Conservation (phyloP, 495 filamentous ascomycete species). For the Umbilicaria muhlenbergii region DNA sequence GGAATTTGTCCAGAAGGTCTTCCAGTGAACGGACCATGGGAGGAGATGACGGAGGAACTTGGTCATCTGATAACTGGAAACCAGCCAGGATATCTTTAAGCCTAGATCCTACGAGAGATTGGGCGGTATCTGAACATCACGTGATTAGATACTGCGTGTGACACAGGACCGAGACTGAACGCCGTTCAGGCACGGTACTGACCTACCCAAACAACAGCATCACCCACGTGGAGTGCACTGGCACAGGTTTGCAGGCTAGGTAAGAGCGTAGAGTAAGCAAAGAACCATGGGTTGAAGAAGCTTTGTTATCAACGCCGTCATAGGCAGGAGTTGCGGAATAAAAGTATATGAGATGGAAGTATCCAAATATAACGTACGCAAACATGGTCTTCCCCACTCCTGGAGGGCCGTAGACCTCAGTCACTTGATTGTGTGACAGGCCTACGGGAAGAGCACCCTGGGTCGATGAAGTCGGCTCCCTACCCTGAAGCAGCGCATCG, state of each 20-base stretch:
- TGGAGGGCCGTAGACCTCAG: constrained; percentile 79
- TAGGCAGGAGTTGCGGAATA: too few species aligned
- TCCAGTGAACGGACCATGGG: neutral
- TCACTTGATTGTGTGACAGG: constrained; percentile 60
- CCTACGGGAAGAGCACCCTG: constrained; percentile 24
- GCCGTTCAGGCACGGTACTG: constrained; percentile 16
- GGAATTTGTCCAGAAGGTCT: constrained; percentile 20
- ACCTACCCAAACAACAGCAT: constrained; percentile 78
- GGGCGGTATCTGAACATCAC: constrained; percentile 28
- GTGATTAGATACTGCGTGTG: neutral
- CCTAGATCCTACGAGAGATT: constrained; percentile 24
- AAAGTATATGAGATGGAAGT: too few species aligned
- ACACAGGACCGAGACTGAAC: neutral
- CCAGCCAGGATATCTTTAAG: constrained; percentile 21
- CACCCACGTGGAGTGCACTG: constrained; percentile 43
- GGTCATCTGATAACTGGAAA: neutral
- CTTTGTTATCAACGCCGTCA: neutral
- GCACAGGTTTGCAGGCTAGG: constrained; percentile 51
- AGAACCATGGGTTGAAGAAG: neutral
- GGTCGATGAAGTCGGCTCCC: neutral
- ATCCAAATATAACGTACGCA: constrained; percentile 35
- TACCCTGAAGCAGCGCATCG: constrained; percentile 32
- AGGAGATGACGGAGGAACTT: neutral
- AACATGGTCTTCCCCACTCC: constrained; percentile 78
- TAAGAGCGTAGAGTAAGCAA: constrained; percentile 1